These are phyloP conservation scores for Salicornia ramosissima DNA, from an alignment of 148 eudicot species.

Conservation along the genomic window DNA sequence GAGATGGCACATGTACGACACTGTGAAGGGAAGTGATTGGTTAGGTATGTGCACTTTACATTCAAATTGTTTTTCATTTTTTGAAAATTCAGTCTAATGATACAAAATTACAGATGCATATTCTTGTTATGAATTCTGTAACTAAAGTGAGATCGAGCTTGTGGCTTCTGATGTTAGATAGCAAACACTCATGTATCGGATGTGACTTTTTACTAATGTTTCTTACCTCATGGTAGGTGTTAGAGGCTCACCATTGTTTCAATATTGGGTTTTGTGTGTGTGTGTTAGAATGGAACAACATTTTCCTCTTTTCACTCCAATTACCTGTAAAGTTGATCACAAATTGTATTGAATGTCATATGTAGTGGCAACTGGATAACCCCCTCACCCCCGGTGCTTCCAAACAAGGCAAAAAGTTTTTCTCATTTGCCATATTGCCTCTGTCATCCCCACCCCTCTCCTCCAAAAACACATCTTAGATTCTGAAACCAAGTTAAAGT, in stretches of 20 bases:
- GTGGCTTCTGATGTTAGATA: neutral
- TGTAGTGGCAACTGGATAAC: neutral
- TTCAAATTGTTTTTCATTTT: neutral
- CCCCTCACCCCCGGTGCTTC: neutral
- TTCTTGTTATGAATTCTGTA: neutral
- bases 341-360: neutral
- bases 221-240: neutral
- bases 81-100: neutral
- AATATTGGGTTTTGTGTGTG: too few relatives aligned
- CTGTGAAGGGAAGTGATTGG: conserved; percentile 99
- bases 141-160: neutral
- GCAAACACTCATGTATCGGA: neutral
- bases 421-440: neutral
- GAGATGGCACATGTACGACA: conserved; percentile 99
- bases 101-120: neutral
- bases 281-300: too few relatives aligned
- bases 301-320: too few relatives aligned
- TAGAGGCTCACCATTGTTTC: neutral
- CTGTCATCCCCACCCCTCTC: neutral
- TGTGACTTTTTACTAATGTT: too few relatives aligned
- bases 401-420: neutral
- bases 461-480: neutral
- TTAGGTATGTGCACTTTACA: conserved; percentile 43
- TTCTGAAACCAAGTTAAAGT: neutral
- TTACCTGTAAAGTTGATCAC: too few relatives aligned